Percentiles rank a stretch among this genome's conserved stretches.
These are phyloP conservation scores for Botryotinia globosa DNA, from an alignment of 2,329 filamentous ascomycete species.

Conservation along the genomic window DNA sequence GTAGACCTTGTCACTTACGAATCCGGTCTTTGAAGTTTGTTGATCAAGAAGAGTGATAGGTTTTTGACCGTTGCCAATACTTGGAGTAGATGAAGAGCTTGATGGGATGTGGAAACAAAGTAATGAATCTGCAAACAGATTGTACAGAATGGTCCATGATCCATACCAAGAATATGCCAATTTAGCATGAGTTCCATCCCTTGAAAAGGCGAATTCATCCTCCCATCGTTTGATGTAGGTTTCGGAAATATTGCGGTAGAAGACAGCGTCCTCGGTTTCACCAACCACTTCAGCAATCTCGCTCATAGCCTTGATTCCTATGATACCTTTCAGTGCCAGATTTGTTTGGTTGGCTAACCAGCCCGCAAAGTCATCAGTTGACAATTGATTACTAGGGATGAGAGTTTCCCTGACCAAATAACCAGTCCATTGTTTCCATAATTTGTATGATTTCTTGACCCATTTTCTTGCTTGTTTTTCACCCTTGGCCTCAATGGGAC, in stretches of 20 bases:
- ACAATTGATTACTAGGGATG: constrained; percentile 64
- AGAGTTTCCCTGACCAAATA: constrained; percentile 65
- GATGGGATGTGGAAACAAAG: constrained; percentile 69
- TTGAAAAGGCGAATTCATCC: constrained; percentile 57
- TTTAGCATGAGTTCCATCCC: constrained; percentile 65
- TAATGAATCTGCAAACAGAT: constrained; percentile 67
- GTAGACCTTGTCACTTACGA: constrained; percentile 76
- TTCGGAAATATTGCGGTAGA: constrained; percentile 60
- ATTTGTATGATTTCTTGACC: constrained; percentile 57
- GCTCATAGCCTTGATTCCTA: constrained; percentile 76
- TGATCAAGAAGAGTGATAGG: constrained; percentile 26
- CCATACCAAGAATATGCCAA: constrained; percentile 72
- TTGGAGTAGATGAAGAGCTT: constrained; percentile 30
- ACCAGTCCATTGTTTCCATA: constrained; percentile 69
- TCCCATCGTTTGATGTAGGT: constrained; percentile 65
- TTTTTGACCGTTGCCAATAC: constrained; percentile 30
- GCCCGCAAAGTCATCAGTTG: constrained; percentile 69
- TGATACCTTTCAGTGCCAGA: constrained; percentile 72
- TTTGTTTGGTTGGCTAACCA: constrained; percentile 69
- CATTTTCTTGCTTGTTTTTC: constrained; percentile 58
- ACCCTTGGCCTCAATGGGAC: constrained; percentile 47
- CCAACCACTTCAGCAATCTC: constrained; percentile 59
- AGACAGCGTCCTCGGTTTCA: constrained; percentile 52
- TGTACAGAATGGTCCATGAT: constrained; percentile 72
- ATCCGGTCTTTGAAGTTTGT: constrained; percentile 43